A percentile compares a stretch with the other conserved stretches of the same genome.
phyloP scores from a whole-genome alignment of 2,329 filamentous ascomycete species.

The Apiospora koreana region DNA sequence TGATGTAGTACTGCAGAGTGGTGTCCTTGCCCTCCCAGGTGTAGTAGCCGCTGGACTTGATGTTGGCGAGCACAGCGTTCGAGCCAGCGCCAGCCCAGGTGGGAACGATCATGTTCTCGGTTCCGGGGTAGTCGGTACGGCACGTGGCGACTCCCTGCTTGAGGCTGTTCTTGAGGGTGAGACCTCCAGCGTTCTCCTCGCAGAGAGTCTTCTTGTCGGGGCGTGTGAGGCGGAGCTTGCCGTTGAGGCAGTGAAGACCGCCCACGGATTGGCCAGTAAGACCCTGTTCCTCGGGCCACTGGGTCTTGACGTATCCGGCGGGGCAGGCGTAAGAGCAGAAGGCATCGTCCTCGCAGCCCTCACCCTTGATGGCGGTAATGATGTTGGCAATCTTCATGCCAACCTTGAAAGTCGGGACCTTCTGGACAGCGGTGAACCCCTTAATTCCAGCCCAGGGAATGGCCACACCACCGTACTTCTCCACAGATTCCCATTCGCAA shows the following conservation, averaged over 20 bases:
- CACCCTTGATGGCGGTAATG: slow-evolving; percentile 61
- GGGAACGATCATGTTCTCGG: slow-evolving; percentile 84
- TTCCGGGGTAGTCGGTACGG: slow-evolving; percentile 95
- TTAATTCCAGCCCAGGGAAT: slow-evolving; percentile 68
- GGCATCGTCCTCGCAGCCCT: slow-evolving; percentile 59
- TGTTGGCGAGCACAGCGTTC: slow-evolving; percentile 64
- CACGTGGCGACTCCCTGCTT: slow-evolving; percentile 70
- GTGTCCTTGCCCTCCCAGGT: slow-evolving; percentile 73
- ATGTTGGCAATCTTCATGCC: slow-evolving; percentile 61
- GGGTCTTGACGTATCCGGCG: slow-evolving; percentile 87
- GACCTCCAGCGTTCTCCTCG: slow-evolving; percentile 67
- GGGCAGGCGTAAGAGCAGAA: slow-evolving; percentile 96
- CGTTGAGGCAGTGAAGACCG: slow-evolving; percentile 78
- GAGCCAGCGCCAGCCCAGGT: slow-evolving; percentile 62
- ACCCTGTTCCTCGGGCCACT: slow-evolving; percentile 84
- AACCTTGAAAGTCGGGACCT: slow-evolving; percentile 51
- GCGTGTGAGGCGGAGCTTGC: slow-evolving; percentile 79
- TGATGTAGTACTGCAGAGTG: slow-evolving; percentile 92
- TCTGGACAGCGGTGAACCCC: slow-evolving; percentile 82
- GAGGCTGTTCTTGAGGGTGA: slow-evolving; percentile 77
- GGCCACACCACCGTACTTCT: slow-evolving; percentile 74
- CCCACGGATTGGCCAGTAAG: slow-evolving; percentile 81
- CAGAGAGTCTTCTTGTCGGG: slow-evolving; percentile 69
- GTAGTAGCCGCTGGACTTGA: slow-evolving; percentile 73
- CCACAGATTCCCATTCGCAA: slow-evolving; percentile 72